Evolutionary conservation across 2,329 filamentous ascomycete genomes (phyloP), one percentile per base, ranked within the genome.

Genomic region (Sporothrix pallida): DNA sequence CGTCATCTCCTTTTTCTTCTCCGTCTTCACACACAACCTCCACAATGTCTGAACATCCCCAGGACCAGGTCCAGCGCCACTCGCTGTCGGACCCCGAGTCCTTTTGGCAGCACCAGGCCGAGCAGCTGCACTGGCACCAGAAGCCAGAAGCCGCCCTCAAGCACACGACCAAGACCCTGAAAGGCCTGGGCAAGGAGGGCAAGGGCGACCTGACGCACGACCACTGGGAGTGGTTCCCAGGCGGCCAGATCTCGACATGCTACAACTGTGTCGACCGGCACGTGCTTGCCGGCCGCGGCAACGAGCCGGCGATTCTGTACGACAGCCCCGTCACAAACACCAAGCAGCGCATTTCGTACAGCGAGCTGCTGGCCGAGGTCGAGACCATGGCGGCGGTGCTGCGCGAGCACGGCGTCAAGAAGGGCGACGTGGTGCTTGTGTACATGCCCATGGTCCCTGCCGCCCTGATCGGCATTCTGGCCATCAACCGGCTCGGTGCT

Each of bases 391-490:
- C 95, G 0, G 94, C 93, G 0, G 94, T 94, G 1, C 82, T 98
- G 78, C 85, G 91, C 72, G 93, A 96, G 80, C 91, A 95, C 78
- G 94, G 94, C 0, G 92, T 98, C 5, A 86, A 86, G 77, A 93
- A 89, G 81, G 94, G 95, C 1, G 93, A 98, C 83, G 92, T 96
- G 0, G 93, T 98, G 6, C 87, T 98, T 76, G 88, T 98, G 42
- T 98, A 98, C 82, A 97, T 98, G 95, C 95, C 95, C 72, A 98
- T 98, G 95, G 93, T 98, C 60, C 95, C 95, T 0, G 91, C 93
- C 0, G 93, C 94, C 1, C 81, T 97, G n/a, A 90, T 97, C 75
- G 95, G 92, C 10, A 94, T 96, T 76, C 88, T 98, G 3, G 94
- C 95, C 31, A 89, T 92, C 74, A 90, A 90, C 75, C 89, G 94